Percentiles rank a stretch among this genome's conserved stretches.
Evolutionary conservation across 371 early-diverging fungal species (phyloP).

Genomic region (Mortierella sp.): DNA sequence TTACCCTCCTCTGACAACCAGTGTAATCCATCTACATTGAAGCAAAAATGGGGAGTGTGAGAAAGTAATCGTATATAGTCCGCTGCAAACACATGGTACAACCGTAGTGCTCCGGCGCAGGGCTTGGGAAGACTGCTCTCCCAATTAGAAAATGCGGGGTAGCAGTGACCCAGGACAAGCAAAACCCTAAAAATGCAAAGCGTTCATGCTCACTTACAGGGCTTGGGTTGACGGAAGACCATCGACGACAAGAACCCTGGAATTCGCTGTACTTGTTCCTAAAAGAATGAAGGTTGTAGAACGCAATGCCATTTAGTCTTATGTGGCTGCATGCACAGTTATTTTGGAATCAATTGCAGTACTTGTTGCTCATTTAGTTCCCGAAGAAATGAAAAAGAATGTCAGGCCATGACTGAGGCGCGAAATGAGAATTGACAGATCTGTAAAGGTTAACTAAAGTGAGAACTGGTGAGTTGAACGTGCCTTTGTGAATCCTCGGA

Average conservation of each 20-base stretch:
- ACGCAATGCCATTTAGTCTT: not conserved
- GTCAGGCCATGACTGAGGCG: not conserved
- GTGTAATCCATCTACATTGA: slow-evolving; percentile 58
- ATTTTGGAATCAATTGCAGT: no score
- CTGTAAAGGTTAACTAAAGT: not conserved
- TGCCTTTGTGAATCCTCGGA: slow-evolving; percentile 56
- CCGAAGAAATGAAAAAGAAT: no score
- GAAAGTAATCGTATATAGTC: not conserved
- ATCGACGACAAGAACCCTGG: slow-evolving; percentile 62
- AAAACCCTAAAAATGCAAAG: not conserved
- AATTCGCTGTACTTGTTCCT: slow-evolving; percentile 45
- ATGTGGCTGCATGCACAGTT: not conserved
- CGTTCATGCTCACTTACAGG: slow-evolving; percentile 34
- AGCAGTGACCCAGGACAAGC: slow-evolving; percentile 10
- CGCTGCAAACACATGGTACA: not conserved
- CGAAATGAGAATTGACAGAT: not conserved
- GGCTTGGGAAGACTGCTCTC: not conserved
- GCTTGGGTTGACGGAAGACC: slow-evolving; percentile 67
- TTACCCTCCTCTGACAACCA: slow-evolving; percentile 68
- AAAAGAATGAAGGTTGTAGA: not conserved
- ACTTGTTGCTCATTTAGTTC: not conserved
- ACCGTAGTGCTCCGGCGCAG: not conserved
- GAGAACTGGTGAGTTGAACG: not conserved
- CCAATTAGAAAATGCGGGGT: slow-evolving; percentile 22
- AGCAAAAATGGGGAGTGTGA: not conserved